These are phyloP conservation scores for Inonotus hispidus DNA, from an alignment of 1,284 basidiomycete species.

Conservation along the genomic window DNA sequence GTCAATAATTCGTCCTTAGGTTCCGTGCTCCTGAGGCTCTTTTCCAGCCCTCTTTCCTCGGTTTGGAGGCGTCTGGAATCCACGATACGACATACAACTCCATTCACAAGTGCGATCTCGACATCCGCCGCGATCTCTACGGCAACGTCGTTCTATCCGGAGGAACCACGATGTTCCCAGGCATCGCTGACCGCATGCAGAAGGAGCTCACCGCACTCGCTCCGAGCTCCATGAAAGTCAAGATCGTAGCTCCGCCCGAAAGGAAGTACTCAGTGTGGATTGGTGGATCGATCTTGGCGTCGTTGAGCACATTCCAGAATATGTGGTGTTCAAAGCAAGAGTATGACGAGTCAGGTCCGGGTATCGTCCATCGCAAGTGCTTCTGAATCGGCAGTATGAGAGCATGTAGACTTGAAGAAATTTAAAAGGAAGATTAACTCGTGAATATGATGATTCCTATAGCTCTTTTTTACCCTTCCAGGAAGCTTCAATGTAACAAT, in stretches of 20 bases:
- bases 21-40: constrained; percentile 97
- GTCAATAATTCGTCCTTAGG: constrained; percentile 32
- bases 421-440: too few relatives aligned
- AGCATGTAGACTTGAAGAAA: too few relatives aligned
- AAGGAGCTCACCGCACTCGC: constrained; percentile 91
- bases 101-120: constrained; percentile 75
- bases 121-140: constrained; percentile 87
- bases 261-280: constrained; percentile 98
- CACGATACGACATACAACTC: constrained; percentile 96
- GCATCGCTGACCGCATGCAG: constrained; percentile 97
- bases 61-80: constrained; percentile 90
- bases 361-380: constrained; percentile 72
- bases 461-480: too few relatives aligned
- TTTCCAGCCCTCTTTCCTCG: constrained; percentile 94
- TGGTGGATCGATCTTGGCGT: constrained; percentile 96
- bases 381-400: too few relatives aligned
- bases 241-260: constrained; percentile 90
- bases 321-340: constrained; percentile 91
- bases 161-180: constrained; percentile 97
- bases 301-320: constrained; percentile 94
- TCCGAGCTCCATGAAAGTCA: constrained; percentile 90
- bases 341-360: constrained; percentile 85
- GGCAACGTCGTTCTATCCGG: constrained; percentile 94
- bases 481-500: too few relatives aligned
- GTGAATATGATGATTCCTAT: too few relatives aligned